Evolutionary conservation across 169 alveolate genomes (phyloP), one percentile per base, ranked within the genome.

Genomic region (Sarcocystis neurona): DNA sequence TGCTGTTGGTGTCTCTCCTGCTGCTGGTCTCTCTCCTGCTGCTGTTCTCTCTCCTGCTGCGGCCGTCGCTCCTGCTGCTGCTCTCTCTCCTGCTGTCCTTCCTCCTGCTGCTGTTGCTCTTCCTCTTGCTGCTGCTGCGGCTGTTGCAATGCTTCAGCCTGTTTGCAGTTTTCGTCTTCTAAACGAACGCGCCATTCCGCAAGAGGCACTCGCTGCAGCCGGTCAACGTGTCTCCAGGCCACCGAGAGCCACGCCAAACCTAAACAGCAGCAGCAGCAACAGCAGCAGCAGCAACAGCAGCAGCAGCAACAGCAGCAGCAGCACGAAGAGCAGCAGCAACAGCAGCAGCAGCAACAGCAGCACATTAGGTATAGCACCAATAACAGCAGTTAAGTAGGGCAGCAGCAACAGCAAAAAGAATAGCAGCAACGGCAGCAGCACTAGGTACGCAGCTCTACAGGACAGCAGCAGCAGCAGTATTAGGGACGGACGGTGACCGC

Each of bases 141-240:
- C 18, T 27, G 8, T 50, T 32, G 3, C 70, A 50, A 8, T 50
- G 39, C 70, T 10, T 32, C n/a, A n/a, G n/a, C n/a, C n/a, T n/a
- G n/a, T n/a, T n/a, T n/a, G n/a, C n/a, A n/a, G n/a, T n/a, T n/a
- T n/a, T n/a, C n/a, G n/a, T n/a, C n/a, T n/a, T n/a, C n/a, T n/a
- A 72, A 18, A 47, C 15, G 27, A 15, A 72, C 82, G 12, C 82
- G 82, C 82, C 82, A 72, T 39, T 37, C 56, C 6, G 20, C 15
- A 56, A 39, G 82, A 32, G 82, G 82, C 6, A 72, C 58, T 32
- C 41, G 47, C 56, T 72, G 82, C n/a, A 72, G n/a, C 58, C 34
- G 23, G 56, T 72, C 82, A 39, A 72, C 20, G 58, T 53, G 82
- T 34, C 56, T n/a, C 82, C 82, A 72, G 34, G 39, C 34, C 43